Evolutionary conservation across 768 basidiomycete genomes (phyloP).

Genomic region (Phylloporus sp.): DNA sequence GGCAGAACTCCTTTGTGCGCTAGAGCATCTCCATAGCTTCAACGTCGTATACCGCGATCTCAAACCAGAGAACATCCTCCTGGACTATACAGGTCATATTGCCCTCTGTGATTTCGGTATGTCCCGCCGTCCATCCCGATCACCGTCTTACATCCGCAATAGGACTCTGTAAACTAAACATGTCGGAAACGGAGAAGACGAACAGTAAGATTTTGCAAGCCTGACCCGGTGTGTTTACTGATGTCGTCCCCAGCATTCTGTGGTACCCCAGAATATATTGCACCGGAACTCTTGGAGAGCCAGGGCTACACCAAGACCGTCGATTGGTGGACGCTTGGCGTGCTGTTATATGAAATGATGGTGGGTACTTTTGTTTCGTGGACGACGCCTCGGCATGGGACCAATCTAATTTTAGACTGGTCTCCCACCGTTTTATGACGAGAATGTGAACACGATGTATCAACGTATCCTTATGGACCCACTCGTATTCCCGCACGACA

Average conservation of each 20-base stretch:
- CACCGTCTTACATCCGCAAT: neutral
- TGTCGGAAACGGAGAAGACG: conserved; percentile 96
- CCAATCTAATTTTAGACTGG: conserved; percentile 56
- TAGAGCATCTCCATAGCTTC: conserved; percentile 95
- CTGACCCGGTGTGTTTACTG: neutral
- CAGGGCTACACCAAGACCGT: conserved; percentile 98
- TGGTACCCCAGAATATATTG: conserved; percentile 98
- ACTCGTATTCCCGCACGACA: conserved; percentile 85
- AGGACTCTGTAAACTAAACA: conserved; percentile 92
- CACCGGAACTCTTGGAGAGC: conserved; percentile 92
- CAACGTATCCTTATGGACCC: conserved; percentile 93
- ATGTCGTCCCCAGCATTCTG: conserved; percentile 69
- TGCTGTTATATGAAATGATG: conserved; percentile 97
- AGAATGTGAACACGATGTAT: conserved; percentile 98
- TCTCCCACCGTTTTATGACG: conserved; percentile 97
- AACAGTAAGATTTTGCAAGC: conserved; percentile 62
- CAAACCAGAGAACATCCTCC: conserved; percentile 96
- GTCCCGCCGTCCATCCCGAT: conserved; percentile 5
- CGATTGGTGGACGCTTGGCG: conserved; percentile 98
- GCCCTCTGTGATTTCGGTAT: conserved; percentile 93
- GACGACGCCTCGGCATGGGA: conserved; percentile 4
- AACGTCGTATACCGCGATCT: conserved; percentile 98
- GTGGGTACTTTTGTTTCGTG: conserved; percentile 31
- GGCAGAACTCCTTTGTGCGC: conserved; percentile 90
- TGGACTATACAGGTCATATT: conserved; percentile 98